Evolutionary conservation across 1,284 basidiomycete species (phyloP).

Genomic region (Taiwanofungus camphoratus): DNA sequence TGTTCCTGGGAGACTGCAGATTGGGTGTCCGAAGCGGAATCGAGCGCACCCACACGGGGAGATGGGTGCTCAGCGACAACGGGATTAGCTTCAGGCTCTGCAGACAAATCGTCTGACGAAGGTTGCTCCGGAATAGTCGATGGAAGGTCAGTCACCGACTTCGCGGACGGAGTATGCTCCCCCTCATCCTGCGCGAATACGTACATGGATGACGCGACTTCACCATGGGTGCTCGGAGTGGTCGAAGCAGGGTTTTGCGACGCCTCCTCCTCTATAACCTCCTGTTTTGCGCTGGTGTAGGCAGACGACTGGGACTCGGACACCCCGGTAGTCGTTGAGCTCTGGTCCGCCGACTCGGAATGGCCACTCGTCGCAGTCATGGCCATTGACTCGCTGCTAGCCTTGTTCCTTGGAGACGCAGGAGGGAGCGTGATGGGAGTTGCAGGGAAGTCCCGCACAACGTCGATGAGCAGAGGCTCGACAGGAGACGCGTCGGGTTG

Average conservation of each 20-base stretch:
- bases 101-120: neutral
- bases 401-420: constrained; percentile 1
- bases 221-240: neutral
- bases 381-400: constrained; percentile 6
- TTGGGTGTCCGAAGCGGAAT: constrained; percentile 1
- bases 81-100: too few relatives aligned
- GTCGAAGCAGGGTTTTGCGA: neutral
- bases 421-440: constrained; percentile 4
- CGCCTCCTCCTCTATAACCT: neutral
- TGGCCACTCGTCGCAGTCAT: too few relatives aligned
- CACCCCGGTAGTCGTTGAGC: neutral
- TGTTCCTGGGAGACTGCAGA: neutral
- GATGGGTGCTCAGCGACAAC: neutral
- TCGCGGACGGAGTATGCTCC: neutral
- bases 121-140: neutral
- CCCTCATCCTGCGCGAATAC: neutral
- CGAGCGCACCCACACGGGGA: constrained; percentile 1
- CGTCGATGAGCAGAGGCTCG: neutral
- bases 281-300: neutral
- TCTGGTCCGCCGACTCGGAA: neutral
- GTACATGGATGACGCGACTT: neutral
- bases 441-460: neutral
- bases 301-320: neutral
- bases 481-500: neutral
- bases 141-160: neutral